Conservation (phyloP, 2,329 filamentous ascomycete species). For the Plenodomus tracheiphilus region DNA sequence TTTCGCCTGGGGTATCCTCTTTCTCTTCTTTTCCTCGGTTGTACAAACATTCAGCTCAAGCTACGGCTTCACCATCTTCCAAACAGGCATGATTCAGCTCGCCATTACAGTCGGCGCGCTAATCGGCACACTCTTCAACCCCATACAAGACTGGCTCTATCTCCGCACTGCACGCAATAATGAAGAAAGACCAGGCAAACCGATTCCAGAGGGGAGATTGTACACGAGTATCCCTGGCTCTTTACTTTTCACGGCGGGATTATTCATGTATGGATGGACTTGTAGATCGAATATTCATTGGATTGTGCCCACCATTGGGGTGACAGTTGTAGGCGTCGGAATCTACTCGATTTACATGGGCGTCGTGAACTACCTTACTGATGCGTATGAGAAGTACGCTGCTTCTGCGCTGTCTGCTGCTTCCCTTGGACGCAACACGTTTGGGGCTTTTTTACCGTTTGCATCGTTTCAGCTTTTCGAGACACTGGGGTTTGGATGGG, state of each 20-base stretch:
- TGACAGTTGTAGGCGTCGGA: conserved; percentile 29
- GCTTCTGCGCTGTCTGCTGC: conserved; percentile 53
- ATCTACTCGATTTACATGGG: conserved; percentile 50
- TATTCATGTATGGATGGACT: conserved; percentile 37
- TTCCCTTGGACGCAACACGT: conserved; percentile 49
- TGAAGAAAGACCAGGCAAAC: conserved; percentile 42
- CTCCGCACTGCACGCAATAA: conserved; percentile 39
- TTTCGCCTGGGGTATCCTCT: conserved; percentile 51
- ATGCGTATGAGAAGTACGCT: conserved; percentile 54
- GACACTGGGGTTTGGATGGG: conserved; percentile 50
- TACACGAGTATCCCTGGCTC: conserved; percentile 50
- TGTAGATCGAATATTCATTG: conserved; percentile 40
- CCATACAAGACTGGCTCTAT: conserved; percentile 41
- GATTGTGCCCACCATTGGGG: conserved; percentile 33
- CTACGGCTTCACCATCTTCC: conserved; percentile 40
- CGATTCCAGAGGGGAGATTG: conserved; percentile 49
- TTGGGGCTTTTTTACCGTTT: conserved; percentile 53
- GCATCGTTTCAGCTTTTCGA: conserved; percentile 47
- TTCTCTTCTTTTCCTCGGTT: conserved; percentile 48
- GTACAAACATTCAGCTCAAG: conserved; percentile 46
- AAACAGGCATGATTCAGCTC: conserved; percentile 47
- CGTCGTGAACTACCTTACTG: conserved; percentile 54
- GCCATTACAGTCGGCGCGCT: conserved; percentile 49
- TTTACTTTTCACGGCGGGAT: conserved; percentile 37
- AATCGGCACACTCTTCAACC: conserved; percentile 48